Evolutionary conservation across 2,329 filamentous ascomycete species (phyloP).

Genomic region (Colletotrichum cuscutae): DNA sequence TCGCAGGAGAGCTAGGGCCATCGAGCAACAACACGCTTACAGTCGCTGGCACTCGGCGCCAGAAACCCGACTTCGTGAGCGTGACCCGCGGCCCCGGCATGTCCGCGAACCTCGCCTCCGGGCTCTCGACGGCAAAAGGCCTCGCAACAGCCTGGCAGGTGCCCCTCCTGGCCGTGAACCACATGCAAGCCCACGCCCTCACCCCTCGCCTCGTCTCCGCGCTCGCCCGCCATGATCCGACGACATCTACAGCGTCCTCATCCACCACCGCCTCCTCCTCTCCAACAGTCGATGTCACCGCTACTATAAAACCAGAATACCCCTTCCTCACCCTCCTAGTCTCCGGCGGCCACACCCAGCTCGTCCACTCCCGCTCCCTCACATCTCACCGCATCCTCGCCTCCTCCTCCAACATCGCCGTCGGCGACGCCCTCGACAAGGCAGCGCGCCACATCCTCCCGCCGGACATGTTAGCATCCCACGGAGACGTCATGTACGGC

Average conservation of each 20-base stretch:
- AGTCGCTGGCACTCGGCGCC: constrained; percentile 35
- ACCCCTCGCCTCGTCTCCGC: constrained; percentile 83
- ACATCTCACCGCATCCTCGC: constrained; percentile 79
- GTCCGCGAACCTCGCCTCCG: constrained; percentile 79
- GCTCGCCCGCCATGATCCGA: constrained; percentile 50
- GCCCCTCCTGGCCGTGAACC: constrained; percentile 87
- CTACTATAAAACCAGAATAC: constrained; percentile 63
- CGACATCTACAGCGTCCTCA: background rate
- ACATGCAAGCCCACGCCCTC: constrained; percentile 97
- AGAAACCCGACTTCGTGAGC: constrained; percentile 83
- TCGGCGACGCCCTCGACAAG: constrained; percentile 93
- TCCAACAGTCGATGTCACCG: background rate
- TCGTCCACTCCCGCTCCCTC: constrained; percentile 78
- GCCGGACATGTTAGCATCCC: constrained; percentile 59
- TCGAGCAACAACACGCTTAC: constrained; percentile 29
- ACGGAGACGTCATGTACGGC: constrained; percentile 80
- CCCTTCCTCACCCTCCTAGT: constrained; percentile 91
- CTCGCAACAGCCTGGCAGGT: constrained; percentile 85
- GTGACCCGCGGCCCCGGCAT: constrained; percentile 94
- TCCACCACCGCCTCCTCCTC: background rate
- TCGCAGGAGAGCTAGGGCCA: background rate
- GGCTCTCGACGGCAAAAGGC: constrained; percentile 87
- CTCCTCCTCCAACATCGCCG: constrained; percentile 80
- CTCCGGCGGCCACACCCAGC: constrained; percentile 91
- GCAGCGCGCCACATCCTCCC: constrained; percentile 82